A percentile compares a stretch with the other conserved stretches of the same genome.
These are phyloP conservation scores for Nicotiana otophora DNA, from an alignment of 257 asterid genomes.

Conservation along the genomic window DNA sequence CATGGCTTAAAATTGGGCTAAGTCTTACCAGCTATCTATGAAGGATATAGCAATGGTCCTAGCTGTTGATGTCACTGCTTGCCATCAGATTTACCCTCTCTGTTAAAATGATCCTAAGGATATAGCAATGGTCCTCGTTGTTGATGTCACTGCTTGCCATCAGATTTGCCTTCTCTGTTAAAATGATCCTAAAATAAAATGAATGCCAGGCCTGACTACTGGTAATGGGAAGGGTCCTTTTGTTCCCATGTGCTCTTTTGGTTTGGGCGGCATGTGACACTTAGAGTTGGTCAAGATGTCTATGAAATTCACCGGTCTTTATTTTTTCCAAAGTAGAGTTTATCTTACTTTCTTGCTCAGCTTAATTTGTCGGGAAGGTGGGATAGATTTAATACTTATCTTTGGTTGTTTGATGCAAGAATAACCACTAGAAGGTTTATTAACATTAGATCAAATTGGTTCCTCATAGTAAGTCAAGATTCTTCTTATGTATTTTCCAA, in stretches of 20 bases:
- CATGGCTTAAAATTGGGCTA: neutral
- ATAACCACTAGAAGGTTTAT: neutral
- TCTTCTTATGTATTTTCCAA: neutral
- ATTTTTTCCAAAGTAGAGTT: neutral
- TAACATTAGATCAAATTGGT: neutral
- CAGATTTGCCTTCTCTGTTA: neutral
- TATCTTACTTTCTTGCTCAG: neutral
- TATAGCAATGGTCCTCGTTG: neutral
- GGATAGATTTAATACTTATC: neutral
- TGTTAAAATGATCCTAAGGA: neutral
- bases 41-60: neutral
- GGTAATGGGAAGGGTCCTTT: neutral
- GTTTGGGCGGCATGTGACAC: neutral
- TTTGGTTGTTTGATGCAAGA: neutral
- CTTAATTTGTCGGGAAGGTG: neutral
- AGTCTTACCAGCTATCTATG: neutral
- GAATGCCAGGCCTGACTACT: neutral
- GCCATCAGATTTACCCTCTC: neutral
- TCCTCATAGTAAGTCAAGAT: neutral
- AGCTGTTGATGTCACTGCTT: neutral
- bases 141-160: neutral
- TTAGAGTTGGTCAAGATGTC: neutral
- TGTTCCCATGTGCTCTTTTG: neutral
- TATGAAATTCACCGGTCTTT: neutral
- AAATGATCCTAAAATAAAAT: neutral